Evolutionary conservation across 768 basidiomycete genomes (phyloP).

Genomic region (Pisolithus orientalis): DNA sequence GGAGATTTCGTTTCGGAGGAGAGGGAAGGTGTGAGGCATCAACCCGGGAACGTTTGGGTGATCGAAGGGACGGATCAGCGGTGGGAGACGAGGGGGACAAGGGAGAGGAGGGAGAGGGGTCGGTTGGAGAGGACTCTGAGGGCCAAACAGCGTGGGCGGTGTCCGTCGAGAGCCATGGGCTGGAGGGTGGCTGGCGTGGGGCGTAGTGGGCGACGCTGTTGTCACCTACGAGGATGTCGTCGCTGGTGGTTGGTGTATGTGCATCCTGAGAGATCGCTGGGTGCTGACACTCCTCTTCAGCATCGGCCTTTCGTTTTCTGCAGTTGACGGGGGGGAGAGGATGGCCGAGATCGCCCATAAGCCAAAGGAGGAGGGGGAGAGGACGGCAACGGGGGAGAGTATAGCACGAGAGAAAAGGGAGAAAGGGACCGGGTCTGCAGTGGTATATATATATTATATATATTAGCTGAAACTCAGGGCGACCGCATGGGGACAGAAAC

Average conservation of each 20-base stretch:
- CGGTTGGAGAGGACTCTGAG: conserved; percentile 30
- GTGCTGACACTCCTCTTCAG: conserved; percentile 35
- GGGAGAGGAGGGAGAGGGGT: conserved; percentile 31
- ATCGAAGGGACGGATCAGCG: conserved; percentile 10
- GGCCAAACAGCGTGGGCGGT: conserved; percentile 32
- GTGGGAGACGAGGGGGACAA: conserved; percentile 32
- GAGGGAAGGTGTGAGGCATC: conserved; percentile 14
- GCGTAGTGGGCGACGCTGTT: conserved; percentile 24
- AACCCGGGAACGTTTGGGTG: conserved; percentile 26
- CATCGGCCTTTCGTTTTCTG: conserved; percentile 65
- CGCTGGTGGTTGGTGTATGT: conserved; percentile 19
- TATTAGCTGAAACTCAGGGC: conserved; percentile 29
- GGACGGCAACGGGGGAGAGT: conserved; percentile 9
- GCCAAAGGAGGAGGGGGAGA: conserved; percentile 16
- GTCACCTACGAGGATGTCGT: conserved; percentile 32
- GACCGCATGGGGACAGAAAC: conserved; percentile 24
- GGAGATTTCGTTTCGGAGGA: conserved; percentile 13
- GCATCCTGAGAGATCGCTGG: conserved; percentile 28
- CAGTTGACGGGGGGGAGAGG: conserved; percentile 42
- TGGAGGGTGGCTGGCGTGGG: conserved; percentile 35
- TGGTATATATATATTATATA: conserved; percentile 9
- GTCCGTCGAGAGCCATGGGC: conserved; percentile 27
- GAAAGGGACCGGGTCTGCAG: conserved; percentile 9
- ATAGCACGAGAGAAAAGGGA: neutral
- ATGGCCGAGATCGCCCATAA: conserved; percentile 62